A percentile compares a stretch with the other conserved stretches of the same genome.
Conservation (phyloP, 2,329 filamentous ascomycete genomes). For the Aureobasidium subglaciale region DNA sequence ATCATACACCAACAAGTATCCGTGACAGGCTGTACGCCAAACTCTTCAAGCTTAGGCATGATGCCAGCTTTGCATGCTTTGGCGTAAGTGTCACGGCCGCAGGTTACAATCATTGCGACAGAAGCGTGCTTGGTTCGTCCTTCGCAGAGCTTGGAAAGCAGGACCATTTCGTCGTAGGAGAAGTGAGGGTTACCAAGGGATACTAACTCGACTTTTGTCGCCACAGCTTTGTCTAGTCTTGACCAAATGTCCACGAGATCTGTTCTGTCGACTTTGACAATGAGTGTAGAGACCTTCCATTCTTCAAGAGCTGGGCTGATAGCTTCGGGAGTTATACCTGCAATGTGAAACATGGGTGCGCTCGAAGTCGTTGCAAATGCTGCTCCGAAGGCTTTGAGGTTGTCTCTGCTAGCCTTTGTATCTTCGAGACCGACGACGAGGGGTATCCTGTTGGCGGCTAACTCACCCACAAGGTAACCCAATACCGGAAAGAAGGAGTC, state of each 20-base stretch:
- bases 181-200: constrained; percentile 44
- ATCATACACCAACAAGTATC: constrained; percentile 47
- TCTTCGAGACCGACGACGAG: constrained; percentile 31
- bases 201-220: constrained; percentile 29
- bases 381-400: constrained; percentile 40
- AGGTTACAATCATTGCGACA: constrained; percentile 9
- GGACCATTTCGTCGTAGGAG: constrained; percentile 32
- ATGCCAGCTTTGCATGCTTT: constrained; percentile 26
- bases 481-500: constrained; percentile 35
- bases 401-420: constrained; percentile 22
- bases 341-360: constrained; percentile 41
- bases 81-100: constrained; percentile 20
- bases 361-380: constrained; percentile 38
- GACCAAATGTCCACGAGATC: constrained; percentile 5
- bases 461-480: constrained; percentile 32
- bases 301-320: not conserved
- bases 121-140: constrained; percentile 21
- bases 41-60: constrained; percentile 27
- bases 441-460: constrained; percentile 30
- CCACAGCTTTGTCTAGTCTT: constrained; percentile 17
- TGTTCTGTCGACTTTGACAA: not conserved
- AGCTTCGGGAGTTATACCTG: constrained; percentile 35
- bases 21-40: constrained; percentile 36
- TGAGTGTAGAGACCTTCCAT: not conserved
- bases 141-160: constrained; percentile 27